Evolutionary conservation across 768 basidiomycete species (phyloP).

Genomic region (Mycena indigotica): DNA sequence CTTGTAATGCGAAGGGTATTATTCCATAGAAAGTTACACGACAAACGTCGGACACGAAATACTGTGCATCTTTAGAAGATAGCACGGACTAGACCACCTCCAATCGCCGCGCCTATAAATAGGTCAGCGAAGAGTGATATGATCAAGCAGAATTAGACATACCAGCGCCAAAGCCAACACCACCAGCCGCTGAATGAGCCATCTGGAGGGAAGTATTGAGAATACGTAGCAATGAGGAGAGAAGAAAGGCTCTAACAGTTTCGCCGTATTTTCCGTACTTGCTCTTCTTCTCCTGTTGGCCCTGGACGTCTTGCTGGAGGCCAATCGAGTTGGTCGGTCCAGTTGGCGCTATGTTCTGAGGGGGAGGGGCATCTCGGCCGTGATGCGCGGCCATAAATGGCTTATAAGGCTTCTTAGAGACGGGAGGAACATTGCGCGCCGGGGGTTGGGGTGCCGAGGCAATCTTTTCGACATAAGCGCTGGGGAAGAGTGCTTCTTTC

Average conservation of each 20-base stretch:
- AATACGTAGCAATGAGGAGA: neutral
- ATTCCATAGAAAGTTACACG: too few species aligned
- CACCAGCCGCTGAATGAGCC: conserved; percentile 66
- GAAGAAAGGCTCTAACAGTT: conserved; percentile 45
- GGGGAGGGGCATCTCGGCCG: conserved; percentile 41
- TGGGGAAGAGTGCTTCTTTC: conserved; percentile 66
- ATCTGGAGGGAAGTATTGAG: conserved; percentile 34
- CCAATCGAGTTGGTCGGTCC: conserved; percentile 43
- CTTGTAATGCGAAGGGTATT: too few species aligned
- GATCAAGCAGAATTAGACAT: conserved; percentile 24
- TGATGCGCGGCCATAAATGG: conserved; percentile 50
- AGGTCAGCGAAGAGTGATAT: neutral
- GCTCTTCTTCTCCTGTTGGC: conserved; percentile 54
- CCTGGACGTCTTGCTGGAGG: conserved; percentile 42
- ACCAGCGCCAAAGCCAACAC: conserved; percentile 80
- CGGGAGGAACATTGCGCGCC: conserved; percentile 26
- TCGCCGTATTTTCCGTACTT: conserved; percentile 60
- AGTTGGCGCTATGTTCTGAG: conserved; percentile 29
- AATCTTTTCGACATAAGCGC: conserved; percentile 68
- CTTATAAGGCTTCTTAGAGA: conserved; percentile 38
- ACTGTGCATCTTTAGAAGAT: conserved; percentile 32
- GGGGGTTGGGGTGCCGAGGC: conserved; percentile 22
- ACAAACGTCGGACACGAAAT: neutral
- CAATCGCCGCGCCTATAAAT: conserved; percentile 48
- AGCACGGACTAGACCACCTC: conserved; percentile 49